phyloP scores from a whole-genome alignment of 2,329 filamentous ascomycete species.

The Zelopaecilomyces penicillatus region DNA sequence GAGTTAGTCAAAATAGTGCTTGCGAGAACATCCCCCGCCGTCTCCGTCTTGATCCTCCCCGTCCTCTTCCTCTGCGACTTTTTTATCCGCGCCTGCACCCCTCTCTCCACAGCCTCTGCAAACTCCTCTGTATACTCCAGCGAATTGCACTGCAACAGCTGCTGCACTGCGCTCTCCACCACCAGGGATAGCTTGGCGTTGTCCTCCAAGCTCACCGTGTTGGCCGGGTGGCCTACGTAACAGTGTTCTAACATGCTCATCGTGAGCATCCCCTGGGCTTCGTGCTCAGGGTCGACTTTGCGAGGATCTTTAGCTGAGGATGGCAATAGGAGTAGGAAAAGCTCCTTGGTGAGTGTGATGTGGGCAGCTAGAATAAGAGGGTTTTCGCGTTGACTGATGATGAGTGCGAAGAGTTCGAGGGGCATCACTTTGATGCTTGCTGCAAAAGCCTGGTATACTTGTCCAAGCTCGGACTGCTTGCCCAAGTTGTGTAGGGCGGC shows the following conservation, averaged over 20 bases:
- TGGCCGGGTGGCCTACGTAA: slow-evolving; percentile 59
- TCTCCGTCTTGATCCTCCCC: slow-evolving; percentile 22
- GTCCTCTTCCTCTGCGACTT: slow-evolving; percentile 37
- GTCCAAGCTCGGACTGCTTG: slow-evolving; percentile 32
- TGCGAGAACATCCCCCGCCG: slow-evolving; percentile 31
- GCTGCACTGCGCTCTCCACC: slow-evolving; percentile 55
- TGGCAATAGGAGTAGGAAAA: slow-evolving; percentile 38
- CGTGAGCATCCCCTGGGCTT: slow-evolving; percentile 32
- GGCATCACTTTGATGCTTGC: slow-evolving; percentile 51
- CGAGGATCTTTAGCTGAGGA: slow-evolving; percentile 32
- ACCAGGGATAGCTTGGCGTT: slow-evolving; percentile 66
- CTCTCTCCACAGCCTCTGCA: slow-evolving; percentile 32
- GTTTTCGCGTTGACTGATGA: slow-evolving; percentile 33
- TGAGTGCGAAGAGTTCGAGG: slow-evolving; percentile 46
- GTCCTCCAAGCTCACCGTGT: slow-evolving; percentile 50
- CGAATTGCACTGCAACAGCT: slow-evolving; percentile 33
- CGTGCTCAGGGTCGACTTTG: slow-evolving; percentile 27
- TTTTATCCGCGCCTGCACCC: slow-evolving; percentile 39
- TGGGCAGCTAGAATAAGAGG: slow-evolving; percentile 29
- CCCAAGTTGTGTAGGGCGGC: slow-evolving; percentile 39
- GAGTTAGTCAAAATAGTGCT: slow-evolving; percentile 36
- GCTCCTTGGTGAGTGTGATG: slow-evolving; percentile 36
- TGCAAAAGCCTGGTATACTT: slow-evolving; percentile 52
- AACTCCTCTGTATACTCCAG: slow-evolving; percentile 29
- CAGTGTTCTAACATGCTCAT: slow-evolving; percentile 42